Conservation (phyloP, 371 early-diverging fungal species). For the Dipsacomyces acuminosporus region DNA sequence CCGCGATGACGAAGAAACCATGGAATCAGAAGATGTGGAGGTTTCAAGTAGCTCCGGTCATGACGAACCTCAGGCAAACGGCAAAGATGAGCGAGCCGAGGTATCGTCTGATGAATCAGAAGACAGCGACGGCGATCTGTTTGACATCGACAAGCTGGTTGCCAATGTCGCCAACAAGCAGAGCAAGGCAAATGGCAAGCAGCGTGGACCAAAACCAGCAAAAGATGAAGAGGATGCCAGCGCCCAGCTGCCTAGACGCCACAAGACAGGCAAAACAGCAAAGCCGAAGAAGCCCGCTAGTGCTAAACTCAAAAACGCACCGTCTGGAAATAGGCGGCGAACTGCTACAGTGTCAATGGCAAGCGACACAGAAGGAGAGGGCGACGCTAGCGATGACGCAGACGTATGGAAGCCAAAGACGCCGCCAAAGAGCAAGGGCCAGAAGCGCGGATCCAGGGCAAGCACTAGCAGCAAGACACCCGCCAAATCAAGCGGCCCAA, state of each 20-base stretch:
- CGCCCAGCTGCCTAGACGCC: background rate
- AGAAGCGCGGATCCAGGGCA: too few species aligned
- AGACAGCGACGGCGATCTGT: background rate
- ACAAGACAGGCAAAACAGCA: too few species aligned
- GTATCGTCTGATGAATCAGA: background rate
- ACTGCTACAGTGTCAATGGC: too few species aligned
- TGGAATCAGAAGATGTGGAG: background rate
- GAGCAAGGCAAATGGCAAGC: background rate
- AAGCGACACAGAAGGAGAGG: background rate
- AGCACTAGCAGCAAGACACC: too few species aligned
- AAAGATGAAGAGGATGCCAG: background rate
- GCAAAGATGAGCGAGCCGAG: background rate
- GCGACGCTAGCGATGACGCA: constrained; percentile 1
- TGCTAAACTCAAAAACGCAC: too few species aligned
- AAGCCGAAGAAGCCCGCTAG: too few species aligned
- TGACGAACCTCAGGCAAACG: background rate
- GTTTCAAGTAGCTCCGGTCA: background rate
- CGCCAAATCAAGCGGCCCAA: too few species aligned
- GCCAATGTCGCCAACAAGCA: background rate
- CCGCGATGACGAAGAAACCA: background rate
- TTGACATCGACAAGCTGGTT: constrained; percentile 1
- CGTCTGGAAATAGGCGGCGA: too few species aligned
- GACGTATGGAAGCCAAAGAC: background rate
- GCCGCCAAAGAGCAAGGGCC: too few species aligned
- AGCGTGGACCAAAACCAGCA: too few species aligned